Percentiles rank a stretch among this genome's conserved stretches.
Conservation (phyloP, 2,329 filamentous ascomycete species). For the Botrytis hyacinthi region DNA sequence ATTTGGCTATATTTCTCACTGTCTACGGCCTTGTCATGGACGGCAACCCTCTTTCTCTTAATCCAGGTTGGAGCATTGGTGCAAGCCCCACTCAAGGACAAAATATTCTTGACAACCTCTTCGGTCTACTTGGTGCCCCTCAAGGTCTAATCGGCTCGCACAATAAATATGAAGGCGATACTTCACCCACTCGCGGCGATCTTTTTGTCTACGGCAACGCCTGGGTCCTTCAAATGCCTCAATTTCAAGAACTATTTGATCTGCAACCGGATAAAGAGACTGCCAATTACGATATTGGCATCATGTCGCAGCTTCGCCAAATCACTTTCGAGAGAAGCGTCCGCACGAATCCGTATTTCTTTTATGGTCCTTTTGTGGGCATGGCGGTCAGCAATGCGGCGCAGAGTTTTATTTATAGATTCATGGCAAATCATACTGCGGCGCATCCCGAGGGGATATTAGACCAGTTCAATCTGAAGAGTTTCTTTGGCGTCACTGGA, state of each 20-base stretch:
- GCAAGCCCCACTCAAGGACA: neutral
- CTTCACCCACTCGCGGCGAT: slow-evolving; percentile 50
- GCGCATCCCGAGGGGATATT: slow-evolving; percentile 37
- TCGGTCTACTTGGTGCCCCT: slow-evolving; percentile 39
- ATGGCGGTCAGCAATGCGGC: slow-evolving; percentile 6
- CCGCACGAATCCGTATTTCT: slow-evolving; percentile 49
- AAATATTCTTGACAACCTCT: slow-evolving; percentile 31
- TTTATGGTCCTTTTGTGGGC: slow-evolving; percentile 40
- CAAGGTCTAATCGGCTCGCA: slow-evolving; percentile 49
- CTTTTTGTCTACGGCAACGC: slow-evolving; percentile 34
- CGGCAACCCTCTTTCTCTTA: slow-evolving; percentile 4
- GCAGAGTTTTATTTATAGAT: slow-evolving; percentile 4
- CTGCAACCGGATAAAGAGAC: slow-evolving; percentile 39
- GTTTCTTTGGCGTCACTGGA: slow-evolving; percentile 23
- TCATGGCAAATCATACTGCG: slow-evolving; percentile 15
- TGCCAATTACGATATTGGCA: slow-evolving; percentile 42
- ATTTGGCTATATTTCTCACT: neutral
- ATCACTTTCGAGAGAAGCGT: slow-evolving; percentile 41
- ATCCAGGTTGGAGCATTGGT: slow-evolving; percentile 9
- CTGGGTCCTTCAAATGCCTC: slow-evolving; percentile 26
- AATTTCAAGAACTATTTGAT: slow-evolving; percentile 50
- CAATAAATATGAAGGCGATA: slow-evolving; percentile 53
- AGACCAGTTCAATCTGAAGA: slow-evolving; percentile 33
- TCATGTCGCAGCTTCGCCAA: slow-evolving; percentile 45
- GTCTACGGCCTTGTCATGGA: slow-evolving; percentile 7